Evolutionary conservation across 257 asterid species (phyloP).

Genomic region (Solanum chaucha): DNA sequence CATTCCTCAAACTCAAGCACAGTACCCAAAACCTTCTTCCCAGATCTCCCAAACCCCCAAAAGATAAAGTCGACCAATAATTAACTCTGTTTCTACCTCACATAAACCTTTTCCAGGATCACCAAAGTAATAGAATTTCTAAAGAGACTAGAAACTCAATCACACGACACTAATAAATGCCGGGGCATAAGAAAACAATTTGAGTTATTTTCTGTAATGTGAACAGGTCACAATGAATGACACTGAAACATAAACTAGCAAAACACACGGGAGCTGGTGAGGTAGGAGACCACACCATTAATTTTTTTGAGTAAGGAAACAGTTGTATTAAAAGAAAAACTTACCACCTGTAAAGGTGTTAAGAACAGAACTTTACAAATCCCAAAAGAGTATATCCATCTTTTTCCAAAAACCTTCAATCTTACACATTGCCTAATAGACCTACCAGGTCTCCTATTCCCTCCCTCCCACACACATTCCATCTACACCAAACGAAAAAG

Average conservation of each 20-base stretch:
- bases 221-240: neutral
- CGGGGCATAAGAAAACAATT: neutral
- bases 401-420: neutral
- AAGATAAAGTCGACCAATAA: neutral
- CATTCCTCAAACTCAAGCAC: neutral
- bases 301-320: neutral
- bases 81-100: neutral
- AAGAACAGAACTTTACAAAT: neutral
- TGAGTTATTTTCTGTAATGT: neutral
- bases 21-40: neutral
- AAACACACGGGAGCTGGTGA: neutral
- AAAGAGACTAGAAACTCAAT: neutral
- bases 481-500: neutral
- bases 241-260: neutral
- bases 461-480: neutral
- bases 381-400: neutral
- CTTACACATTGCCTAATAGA: neutral
- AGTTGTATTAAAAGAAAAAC: neutral
- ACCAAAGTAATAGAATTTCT: neutral
- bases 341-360: neutral
- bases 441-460: neutral
- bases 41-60: neutral
- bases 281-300: constrained; percentile 43
- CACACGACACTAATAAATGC: neutral
- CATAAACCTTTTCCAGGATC: neutral